phyloP scores from a whole-genome alignment of 2,329 filamentous ascomycete species.

The Aspergillus persii region DNA sequence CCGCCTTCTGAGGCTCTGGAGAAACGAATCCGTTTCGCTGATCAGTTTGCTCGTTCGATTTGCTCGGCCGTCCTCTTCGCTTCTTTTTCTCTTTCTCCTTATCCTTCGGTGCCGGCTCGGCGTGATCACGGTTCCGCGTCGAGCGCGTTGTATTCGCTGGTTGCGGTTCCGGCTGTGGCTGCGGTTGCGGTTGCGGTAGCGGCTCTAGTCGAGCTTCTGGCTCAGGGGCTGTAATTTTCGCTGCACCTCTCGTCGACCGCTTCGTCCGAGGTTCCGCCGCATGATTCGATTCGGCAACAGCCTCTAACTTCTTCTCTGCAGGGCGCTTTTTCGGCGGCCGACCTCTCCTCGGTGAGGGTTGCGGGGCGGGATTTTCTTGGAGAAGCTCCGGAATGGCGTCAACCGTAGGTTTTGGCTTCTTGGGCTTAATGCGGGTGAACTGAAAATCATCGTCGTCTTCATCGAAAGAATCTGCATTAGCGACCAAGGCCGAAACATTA shows the following conservation, averaged over 20 bases:
- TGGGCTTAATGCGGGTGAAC: slow-evolving; percentile 67
- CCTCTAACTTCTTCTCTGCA: slow-evolving; percentile 20
- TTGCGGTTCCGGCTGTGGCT: slow-evolving; percentile 7
- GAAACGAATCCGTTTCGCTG: slow-evolving; percentile 29
- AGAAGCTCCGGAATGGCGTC: slow-evolving; percentile 26
- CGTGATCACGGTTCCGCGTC: slow-evolving; percentile 28
- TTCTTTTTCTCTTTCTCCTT: slow-evolving; percentile 26
- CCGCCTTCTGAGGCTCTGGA: slow-evolving; percentile 29
- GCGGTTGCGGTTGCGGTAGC: slow-evolving; percentile 3
- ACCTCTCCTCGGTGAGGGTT: slow-evolving; percentile 35
- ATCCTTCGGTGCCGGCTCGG: slow-evolving; percentile 25
- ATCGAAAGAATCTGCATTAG: slow-evolving; percentile 52
- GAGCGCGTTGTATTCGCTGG: slow-evolving; percentile 17
- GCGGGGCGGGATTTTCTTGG: slow-evolving; percentile 34
- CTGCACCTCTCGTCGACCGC: slow-evolving; percentile 26
- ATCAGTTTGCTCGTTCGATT: slow-evolving; percentile 22
- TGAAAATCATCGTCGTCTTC: slow-evolving; percentile 76
- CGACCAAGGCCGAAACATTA: slow-evolving; percentile 13
- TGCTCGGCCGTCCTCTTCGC: slow-evolving; percentile 33
- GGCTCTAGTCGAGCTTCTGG: slow-evolving; percentile 3
- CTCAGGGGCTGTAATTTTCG: slow-evolving; percentile 16
- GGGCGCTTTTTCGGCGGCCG: slow-evolving; percentile 45
- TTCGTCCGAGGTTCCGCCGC: slow-evolving; percentile 21
- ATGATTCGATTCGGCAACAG: slow-evolving; percentile 15
- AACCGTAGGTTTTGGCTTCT: slow-evolving; percentile 56